Evolutionary conservation across 2,329 filamentous ascomycete genomes (phyloP).

Genomic region (Aspergillus sp.): DNA sequence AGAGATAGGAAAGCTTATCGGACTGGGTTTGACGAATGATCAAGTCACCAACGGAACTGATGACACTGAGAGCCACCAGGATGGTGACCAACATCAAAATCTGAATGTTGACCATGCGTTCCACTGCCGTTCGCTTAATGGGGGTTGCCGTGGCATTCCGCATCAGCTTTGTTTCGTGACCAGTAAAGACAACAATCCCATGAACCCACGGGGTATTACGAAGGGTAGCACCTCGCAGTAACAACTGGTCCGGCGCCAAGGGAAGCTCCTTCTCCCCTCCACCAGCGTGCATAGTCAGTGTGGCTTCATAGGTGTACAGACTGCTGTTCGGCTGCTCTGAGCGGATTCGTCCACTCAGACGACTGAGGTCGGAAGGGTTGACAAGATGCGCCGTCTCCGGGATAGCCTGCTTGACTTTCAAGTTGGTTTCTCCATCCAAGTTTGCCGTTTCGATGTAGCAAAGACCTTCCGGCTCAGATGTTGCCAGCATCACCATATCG

Average conservation of each 20-base stretch:
- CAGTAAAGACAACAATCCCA: conserved; percentile 91
- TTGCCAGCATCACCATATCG: conserved; percentile 84
- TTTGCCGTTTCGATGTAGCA: conserved; percentile 99
- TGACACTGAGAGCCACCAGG: conserved; percentile 73
- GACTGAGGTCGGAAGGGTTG: conserved; percentile 75
- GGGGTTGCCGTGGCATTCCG: conserved; percentile 93
- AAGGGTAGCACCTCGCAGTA: conserved; percentile 86
- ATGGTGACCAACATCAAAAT: conserved; percentile 86
- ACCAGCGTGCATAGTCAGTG: conserved; percentile 80
- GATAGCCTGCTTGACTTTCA: conserved; percentile 97
- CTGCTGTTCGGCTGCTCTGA: conserved; percentile 98
- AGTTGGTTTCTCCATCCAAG: conserved; percentile 91
- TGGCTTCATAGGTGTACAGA: conserved; percentile 96
- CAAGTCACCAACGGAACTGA: conserved; percentile 87
- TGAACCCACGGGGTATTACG: conserved; percentile 97
- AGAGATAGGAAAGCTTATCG: conserved; percentile 63
- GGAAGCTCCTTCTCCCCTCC: conserved; percentile 90
- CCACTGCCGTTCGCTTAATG: conserved; percentile 95
- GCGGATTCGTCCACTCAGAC: conserved; percentile 76
- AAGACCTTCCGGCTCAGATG: conserved; percentile 91
- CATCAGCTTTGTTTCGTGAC: conserved; percentile 98
- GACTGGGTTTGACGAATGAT: conserved; percentile 63
- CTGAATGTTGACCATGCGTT: conserved; percentile 85
- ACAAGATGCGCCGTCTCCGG: conserved; percentile 87
- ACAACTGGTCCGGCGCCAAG: conserved; percentile 82